These are phyloP conservation scores for Quercus robur DNA, from an alignment of 306 rosid species.

Conservation along the genomic window DNA sequence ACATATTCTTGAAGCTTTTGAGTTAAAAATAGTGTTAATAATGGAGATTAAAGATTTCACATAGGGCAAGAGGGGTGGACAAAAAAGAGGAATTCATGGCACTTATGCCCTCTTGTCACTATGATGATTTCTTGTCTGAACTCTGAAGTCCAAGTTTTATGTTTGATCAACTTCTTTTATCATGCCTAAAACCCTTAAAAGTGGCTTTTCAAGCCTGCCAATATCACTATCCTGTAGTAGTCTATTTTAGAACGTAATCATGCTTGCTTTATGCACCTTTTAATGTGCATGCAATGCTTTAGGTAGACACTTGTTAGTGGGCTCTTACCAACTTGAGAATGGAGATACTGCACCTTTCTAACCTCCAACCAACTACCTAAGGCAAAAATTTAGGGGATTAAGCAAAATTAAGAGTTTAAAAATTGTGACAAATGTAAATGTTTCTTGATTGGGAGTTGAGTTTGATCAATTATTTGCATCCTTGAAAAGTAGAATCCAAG, in stretches of 20 bases:
- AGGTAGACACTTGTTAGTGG: slow-evolving; percentile 35
- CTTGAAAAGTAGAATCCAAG: not conserved
- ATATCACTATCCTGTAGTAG: not conserved
- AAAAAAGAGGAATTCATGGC: not conserved
- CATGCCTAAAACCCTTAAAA: not conserved
- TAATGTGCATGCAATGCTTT: slow-evolving; percentile 25
- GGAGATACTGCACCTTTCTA: not conserved
- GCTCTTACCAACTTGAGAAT: slow-evolving; percentile 3
- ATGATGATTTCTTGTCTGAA: not conserved
- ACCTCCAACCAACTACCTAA: not conserved
- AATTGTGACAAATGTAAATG: no score
- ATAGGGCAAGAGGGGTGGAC: no score
- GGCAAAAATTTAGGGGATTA: not conserved
- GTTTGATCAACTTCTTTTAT: not conserved
- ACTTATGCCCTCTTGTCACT: not conserved
- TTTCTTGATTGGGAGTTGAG: not conserved
- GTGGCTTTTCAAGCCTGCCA: slow-evolving; percentile 26
- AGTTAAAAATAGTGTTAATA: no score
- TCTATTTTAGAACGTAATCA: slow-evolving; percentile 23
- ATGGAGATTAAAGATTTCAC: no score
- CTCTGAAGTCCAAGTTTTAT: not conserved
- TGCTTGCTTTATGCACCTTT: slow-evolving; percentile 32
- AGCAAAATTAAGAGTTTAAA: not conserved
- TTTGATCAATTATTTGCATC: not conserved
- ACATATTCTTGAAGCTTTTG: no score